phyloP scores from a whole-genome alignment of 2,329 filamentous ascomycete species.

The Exophiala viscosa region DNA sequence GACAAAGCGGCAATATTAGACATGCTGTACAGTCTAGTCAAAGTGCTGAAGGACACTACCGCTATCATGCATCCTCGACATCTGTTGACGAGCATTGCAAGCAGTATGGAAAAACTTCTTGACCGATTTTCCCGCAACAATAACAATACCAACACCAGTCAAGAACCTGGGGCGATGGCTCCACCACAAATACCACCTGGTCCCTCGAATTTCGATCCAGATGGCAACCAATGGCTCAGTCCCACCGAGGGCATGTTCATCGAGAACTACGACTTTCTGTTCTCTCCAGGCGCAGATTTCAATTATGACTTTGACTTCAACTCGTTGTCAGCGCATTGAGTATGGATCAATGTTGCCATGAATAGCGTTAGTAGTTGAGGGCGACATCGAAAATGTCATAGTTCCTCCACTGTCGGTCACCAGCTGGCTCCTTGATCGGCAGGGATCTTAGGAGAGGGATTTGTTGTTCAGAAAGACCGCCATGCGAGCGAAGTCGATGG shows the following conservation, averaged over 20 bases:
- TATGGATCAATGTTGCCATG: not conserved
- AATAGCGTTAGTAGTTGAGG: conserved; percentile 32
- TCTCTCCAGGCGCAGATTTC: conserved; percentile 32
- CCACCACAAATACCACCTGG: conserved; percentile 2
- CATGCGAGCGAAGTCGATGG: conserved; percentile 41
- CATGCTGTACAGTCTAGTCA: conserved; percentile 26
- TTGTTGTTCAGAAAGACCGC: conserved; percentile 40
- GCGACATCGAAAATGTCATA: conserved; percentile 40
- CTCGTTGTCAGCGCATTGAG: conserved; percentile 5
- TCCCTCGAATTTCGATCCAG: conserved; percentile 11
- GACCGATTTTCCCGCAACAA: conserved; percentile 20
- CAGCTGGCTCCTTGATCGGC: conserved; percentile 16
- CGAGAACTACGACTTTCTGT: conserved; percentile 29
- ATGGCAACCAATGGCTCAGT: conserved; percentile 13
- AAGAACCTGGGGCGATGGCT: not conserved
- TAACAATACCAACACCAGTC: not conserved
- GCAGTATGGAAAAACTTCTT: conserved; percentile 30
- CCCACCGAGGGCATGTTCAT: conserved; percentile 29
- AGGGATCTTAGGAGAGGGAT: conserved; percentile 38
- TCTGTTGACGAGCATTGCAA: conserved; percentile 30
- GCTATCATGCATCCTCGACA: conserved; percentile 31
- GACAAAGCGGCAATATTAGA: conserved; percentile 30
- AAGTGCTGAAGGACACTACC: conserved; percentile 27
- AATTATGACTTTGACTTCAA: conserved; percentile 32
- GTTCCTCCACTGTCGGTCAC: conserved; percentile 34